Evolutionary conservation across 1,284 basidiomycete species (phyloP).

Genomic region (Trametes sp.): DNA sequence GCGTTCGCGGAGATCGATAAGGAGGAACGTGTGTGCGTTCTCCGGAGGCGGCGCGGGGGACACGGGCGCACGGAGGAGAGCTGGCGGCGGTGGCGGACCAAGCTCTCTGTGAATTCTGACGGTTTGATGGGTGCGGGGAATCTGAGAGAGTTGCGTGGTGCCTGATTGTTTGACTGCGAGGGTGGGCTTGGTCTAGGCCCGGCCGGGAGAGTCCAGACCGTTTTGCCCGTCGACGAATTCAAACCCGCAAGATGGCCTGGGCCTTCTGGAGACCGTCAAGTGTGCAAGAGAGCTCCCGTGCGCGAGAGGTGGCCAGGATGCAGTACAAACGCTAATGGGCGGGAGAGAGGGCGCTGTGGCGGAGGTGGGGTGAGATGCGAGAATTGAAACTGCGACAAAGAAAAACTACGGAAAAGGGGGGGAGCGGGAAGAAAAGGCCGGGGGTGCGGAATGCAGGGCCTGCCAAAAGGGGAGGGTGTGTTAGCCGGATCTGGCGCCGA

Average conservation of each 20-base stretch:
- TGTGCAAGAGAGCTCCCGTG: not conserved
- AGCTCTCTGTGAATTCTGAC: not conserved
- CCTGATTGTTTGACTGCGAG: conserved; percentile 35
- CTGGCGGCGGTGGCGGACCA: not conserved
- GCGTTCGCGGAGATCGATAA: conserved; percentile 30
- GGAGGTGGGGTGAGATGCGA: not conserved
- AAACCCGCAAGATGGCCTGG: conserved; percentile 20
- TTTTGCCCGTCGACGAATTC: conserved; percentile 6
- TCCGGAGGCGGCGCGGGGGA: conserved; percentile 11
- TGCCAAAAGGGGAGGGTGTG: conserved; percentile 8
- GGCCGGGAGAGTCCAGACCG: conserved; percentile 24
- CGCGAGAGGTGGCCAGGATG: conserved; percentile 1
- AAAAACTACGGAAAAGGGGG: conserved; percentile 3
- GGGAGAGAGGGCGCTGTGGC: not conserved
- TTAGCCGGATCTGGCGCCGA: conserved; percentile 19
- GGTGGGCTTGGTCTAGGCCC: conserved; percentile 26
- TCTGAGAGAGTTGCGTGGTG: conserved; percentile 28
- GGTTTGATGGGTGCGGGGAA: conserved; percentile 1
- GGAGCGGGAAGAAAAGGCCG: conserved; percentile 12
- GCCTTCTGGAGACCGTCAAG: conserved; percentile 8
- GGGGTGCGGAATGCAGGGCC: conserved; percentile 14
- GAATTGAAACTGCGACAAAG: conserved; percentile 15
- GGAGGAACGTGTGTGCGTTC: conserved; percentile 23
- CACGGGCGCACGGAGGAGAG: conserved; percentile 2
- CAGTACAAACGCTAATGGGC: not conserved